Percentiles rank a stretch among this genome's conserved stretches.
Evolutionary conservation across 768 basidiomycete species (phyloP).

Genomic region (Suillus discolor): DNA sequence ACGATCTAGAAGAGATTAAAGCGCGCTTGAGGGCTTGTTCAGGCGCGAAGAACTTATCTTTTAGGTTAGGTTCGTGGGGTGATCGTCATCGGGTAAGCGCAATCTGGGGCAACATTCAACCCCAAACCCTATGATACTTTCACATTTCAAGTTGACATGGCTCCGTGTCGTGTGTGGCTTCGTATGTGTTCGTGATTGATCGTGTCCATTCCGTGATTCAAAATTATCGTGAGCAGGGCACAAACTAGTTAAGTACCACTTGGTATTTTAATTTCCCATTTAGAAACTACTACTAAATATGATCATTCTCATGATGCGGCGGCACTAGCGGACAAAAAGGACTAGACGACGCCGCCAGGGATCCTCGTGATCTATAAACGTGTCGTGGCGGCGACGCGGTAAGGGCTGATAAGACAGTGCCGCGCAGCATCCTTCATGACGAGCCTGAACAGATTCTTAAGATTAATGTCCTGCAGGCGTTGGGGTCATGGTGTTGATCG

Average conservation of each 20-base stretch:
- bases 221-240: background rate
- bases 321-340: background rate
- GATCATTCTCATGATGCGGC: background rate
- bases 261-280: background rate
- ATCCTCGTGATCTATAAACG: background rate
- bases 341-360: background rate
- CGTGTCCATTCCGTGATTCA: background rate
- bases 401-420: background rate
- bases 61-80: conserved; percentile 7
- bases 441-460: background rate
- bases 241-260: background rate
- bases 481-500: conserved; percentile 2
- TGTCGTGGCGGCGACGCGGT: background rate
- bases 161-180: background rate
- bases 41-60: conserved; percentile 16
- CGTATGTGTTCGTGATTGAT: background rate
- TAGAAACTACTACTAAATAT: background rate
- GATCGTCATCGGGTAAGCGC: background rate
- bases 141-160: background rate
- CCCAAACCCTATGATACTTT: background rate
- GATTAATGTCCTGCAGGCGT: background rate
- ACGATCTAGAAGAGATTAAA: conserved; percentile 27
- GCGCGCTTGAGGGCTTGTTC: conserved; percentile 29
- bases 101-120: background rate
- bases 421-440: background rate